Evolutionary conservation across 2,329 filamentous ascomycete genomes (phyloP).

Genomic region (Pseudogymnoascus sp.): DNA sequence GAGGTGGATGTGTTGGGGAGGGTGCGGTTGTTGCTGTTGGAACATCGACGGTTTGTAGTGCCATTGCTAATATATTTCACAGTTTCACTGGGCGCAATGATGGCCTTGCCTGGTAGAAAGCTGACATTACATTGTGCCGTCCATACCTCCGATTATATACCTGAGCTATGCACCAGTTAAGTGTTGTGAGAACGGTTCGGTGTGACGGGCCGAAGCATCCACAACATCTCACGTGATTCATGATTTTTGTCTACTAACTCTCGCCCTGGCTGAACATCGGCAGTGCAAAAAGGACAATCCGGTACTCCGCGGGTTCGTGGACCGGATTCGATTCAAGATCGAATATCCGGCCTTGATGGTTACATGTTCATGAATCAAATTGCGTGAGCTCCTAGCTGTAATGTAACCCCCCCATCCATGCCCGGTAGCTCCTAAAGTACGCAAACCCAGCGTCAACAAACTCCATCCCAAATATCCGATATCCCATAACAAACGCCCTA

Average conservation of each 20-base stretch:
- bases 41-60: neutral
- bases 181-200: neutral
- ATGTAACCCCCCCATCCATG: neutral
- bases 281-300: neutral
- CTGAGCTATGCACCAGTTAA: neutral
- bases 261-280: neutral
- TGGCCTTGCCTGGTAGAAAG: neutral
- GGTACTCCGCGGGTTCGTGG: neutral
- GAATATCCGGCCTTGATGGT: neutral
- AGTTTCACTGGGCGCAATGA: neutral
- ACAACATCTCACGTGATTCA: neutral
- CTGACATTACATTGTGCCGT: neutral
- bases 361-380: neutral
- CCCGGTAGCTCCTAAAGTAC: neutral
- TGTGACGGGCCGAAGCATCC: neutral
- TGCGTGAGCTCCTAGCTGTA: neutral
- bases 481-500: neutral
- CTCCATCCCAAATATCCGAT: neutral
- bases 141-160: neutral
- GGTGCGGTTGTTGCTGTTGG: neutral
- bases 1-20: neutral
- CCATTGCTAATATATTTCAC: neutral
- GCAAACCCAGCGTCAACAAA: neutral
- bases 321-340: neutral
- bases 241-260: neutral